Conservation (phyloP, 1,284 basidiomycete species). For the Fomitopsis palustris region DNA sequence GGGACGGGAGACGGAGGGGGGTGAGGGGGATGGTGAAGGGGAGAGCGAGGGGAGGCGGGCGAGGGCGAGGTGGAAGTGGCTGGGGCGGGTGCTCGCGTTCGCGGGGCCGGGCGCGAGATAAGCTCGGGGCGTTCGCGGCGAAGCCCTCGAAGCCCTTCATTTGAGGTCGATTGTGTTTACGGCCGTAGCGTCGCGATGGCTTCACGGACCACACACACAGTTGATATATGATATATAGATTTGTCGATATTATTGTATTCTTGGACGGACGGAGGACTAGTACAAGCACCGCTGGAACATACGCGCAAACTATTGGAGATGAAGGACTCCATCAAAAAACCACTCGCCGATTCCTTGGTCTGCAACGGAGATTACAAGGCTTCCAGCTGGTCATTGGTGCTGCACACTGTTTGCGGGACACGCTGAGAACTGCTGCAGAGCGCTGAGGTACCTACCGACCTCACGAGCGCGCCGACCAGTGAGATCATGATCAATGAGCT, state of each 20-base stretch:
- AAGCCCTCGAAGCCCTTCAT: neutral
- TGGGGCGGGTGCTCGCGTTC: slow-evolving; percentile 23
- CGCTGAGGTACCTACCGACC: no score
- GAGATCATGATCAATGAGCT: no score
- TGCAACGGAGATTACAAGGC: no score
- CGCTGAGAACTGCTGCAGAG: no score
- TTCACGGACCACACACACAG: neutral
- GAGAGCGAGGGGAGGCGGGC: slow-evolving; percentile 13
- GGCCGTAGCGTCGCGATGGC: neutral
- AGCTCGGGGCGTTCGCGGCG: neutral
- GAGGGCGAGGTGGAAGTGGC: slow-evolving; percentile 35
- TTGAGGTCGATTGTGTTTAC: neutral
- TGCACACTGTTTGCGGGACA: no score
- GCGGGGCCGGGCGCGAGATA: slow-evolving; percentile 6
- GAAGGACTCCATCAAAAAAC: no score
- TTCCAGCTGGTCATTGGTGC: no score
- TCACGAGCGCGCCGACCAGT: no score
- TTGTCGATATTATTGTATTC: neutral
- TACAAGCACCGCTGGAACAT: no score
- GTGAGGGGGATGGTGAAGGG: neutral
- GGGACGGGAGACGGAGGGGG: slow-evolving; percentile 1
- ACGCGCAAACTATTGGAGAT: no score
- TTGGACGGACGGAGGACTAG: neutral
- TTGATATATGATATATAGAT: neutral
- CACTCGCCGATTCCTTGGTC: no score